A percentile compares a stretch with the other conserved stretches of the same genome.
phyloP scores from a whole-genome alignment of 2,329 filamentous ascomycete genomes.

The Scorias spongiosa region DNA sequence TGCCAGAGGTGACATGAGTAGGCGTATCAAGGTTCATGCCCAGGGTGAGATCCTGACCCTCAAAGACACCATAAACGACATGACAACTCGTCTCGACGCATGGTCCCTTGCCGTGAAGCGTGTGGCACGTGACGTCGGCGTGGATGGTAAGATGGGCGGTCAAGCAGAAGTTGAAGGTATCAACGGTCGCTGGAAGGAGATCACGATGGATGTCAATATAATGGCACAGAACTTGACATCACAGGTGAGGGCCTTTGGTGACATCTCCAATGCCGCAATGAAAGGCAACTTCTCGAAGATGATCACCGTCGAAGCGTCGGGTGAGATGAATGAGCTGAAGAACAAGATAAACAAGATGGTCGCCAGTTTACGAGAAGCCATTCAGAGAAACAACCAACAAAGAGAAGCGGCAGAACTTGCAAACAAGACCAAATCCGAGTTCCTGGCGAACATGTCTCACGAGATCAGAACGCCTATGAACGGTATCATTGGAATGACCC shows the following conservation, averaged over 20 bases:
- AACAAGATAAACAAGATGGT: conserved; percentile 99
- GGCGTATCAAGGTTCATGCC: conserved; percentile 88
- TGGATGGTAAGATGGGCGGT: conserved; percentile 96
- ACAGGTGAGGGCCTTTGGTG: conserved; percentile 92
- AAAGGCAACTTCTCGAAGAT: conserved; percentile 95
- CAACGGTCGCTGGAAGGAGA: conserved; percentile 93
- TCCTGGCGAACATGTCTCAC: conserved; percentile 97
- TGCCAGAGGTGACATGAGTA: conserved; percentile 87
- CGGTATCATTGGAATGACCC: conserved; percentile 96
- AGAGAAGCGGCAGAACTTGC: conserved; percentile 91
- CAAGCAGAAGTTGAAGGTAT: conserved; percentile 90
- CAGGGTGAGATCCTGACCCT: conserved; percentile 87
- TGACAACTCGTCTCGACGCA: conserved; percentile 87
- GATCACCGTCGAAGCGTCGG: conserved; percentile 91
- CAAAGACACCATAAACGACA: conserved; percentile 97
- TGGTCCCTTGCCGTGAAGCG: conserved; percentile 94
- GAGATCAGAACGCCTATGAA: conserved; percentile 97
- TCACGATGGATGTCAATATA: conserved; percentile 90
- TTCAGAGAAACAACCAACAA: conserved; percentile 89
- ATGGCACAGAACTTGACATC: conserved; percentile 77
- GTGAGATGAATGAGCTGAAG: conserved; percentile 98
- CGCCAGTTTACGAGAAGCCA: conserved; percentile 84
- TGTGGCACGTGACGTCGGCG: conserved; percentile 89
- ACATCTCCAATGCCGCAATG: conserved; percentile 95
- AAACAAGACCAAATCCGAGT: conserved; percentile 97